These are phyloP conservation scores for Rhizopus microsporus DNA, from an alignment of 371 early-diverging fungal species.

Conservation along the genomic window DNA sequence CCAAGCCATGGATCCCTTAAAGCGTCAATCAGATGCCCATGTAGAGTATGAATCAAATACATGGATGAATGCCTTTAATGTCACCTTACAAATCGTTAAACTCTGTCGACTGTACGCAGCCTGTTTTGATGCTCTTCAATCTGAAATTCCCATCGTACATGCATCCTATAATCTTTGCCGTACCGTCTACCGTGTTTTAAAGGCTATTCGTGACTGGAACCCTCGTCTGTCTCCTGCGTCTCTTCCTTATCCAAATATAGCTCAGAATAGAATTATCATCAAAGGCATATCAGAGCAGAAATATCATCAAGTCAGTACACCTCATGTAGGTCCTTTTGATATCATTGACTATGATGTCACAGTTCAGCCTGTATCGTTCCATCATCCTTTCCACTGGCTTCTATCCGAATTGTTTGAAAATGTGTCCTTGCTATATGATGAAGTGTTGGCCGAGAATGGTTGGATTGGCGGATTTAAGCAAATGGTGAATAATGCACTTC, in stretches of 20 bases:
- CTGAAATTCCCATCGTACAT: slow-evolving; percentile 6
- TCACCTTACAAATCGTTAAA: slow-evolving; percentile 78
- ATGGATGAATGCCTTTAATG: slow-evolving; percentile 91
- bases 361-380: slow-evolving; percentile 76
- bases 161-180: slow-evolving; percentile 37
- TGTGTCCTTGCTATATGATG: slow-evolving; percentile 62
- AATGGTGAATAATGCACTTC: slow-evolving; percentile 46
- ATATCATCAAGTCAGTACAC: slow-evolving; percentile 29
- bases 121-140: slow-evolving; percentile 52
- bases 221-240: slow-evolving; percentile 27
- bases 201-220: slow-evolving; percentile 59
- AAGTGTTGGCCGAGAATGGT: slow-evolving; percentile 51
- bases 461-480: slow-evolving; percentile 54
- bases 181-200: slow-evolving; percentile 44
- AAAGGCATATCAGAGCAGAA: slow-evolving; percentile 32
- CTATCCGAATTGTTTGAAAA: slow-evolving; percentile 77
- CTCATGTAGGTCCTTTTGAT: slow-evolving; percentile 39
- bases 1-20: slow-evolving; percentile 92
- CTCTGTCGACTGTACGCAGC: slow-evolving; percentile 78
- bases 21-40: slow-evolving; percentile 72
- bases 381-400: slow-evolving; percentile 93
- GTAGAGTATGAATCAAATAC: slow-evolving; percentile 90
- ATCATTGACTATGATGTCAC: slow-evolving; percentile 70
- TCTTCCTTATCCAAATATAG: background rate
- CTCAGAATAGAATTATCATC: slow-evolving; percentile 10